These are phyloP conservation scores for Gymnopilus junonius DNA, from an alignment of 768 basidiomycete species.

Conservation along the genomic window DNA sequence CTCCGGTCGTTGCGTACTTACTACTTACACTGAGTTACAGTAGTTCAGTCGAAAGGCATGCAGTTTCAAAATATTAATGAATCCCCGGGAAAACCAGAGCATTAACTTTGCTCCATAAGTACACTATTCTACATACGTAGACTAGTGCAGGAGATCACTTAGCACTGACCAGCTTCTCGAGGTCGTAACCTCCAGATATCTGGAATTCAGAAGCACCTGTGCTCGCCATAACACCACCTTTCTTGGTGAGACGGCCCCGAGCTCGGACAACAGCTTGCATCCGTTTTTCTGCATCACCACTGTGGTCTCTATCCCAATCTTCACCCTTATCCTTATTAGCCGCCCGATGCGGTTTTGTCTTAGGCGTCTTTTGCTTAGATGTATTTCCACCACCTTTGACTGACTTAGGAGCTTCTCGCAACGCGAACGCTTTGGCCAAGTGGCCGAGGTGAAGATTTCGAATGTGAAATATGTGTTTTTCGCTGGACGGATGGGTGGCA, in stretches of 20 bases:
- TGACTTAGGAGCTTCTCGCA: conserved; percentile 80
- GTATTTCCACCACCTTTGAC: conserved; percentile 37
- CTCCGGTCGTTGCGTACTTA: too few species aligned
- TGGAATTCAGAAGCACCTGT: conserved; percentile 79
- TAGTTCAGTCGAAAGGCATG: too few species aligned
- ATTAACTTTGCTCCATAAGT: too few species aligned
- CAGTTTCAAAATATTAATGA: too few species aligned
- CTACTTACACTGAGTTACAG: too few species aligned
- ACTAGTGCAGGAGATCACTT: conserved; percentile 11
- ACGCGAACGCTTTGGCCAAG: conserved; percentile 87
- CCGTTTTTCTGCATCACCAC: conserved; percentile 69
- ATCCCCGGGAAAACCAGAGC: too few species aligned
- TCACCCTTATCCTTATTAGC: conserved; percentile 24
- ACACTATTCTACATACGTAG: too few species aligned
- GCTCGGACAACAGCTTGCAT: conserved; percentile 87
- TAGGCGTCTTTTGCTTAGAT: conserved; percentile 17
- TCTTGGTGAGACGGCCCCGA: conserved; percentile 82
- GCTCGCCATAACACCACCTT: conserved; percentile 74
- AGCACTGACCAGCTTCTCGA: conserved; percentile 58
- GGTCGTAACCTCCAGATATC: conserved; percentile 62
- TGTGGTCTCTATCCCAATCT: conserved; percentile 47
- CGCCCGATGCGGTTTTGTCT: conserved; percentile 22
- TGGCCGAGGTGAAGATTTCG: conserved; percentile 94
- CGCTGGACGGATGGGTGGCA: conserved; percentile 92
- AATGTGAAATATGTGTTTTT: conserved; percentile 97